Percentiles rank a stretch among this genome's conserved stretches.
phyloP scores from a whole-genome alignment of 2,329 filamentous ascomycete genomes.

The Xylaria sp. region DNA sequence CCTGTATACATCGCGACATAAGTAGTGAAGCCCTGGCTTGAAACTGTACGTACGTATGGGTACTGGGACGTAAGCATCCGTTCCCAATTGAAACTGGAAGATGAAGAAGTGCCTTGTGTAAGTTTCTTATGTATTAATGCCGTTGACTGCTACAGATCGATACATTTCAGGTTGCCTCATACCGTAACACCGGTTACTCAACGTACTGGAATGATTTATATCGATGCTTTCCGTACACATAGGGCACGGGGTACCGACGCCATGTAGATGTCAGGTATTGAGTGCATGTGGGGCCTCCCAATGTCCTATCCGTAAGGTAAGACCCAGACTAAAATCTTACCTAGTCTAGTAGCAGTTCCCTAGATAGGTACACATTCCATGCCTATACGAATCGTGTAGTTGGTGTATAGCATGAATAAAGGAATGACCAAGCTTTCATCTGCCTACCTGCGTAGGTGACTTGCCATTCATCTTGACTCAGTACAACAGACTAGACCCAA shows the following conservation, averaged over 20 bases:
- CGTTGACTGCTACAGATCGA: background rate
- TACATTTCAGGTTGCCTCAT: too few species aligned
- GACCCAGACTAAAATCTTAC: background rate
- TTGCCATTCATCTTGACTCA: constrained; percentile 23
- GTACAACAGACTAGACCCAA: constrained; percentile 12
- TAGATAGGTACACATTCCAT: background rate
- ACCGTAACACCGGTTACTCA: too few species aligned
- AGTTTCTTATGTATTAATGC: background rate
- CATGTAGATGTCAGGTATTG: background rate
- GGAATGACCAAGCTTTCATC: constrained; percentile 10
- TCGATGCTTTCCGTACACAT: background rate
- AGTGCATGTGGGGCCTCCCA: constrained; percentile 11
- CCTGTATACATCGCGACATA: background rate
- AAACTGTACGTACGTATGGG: background rate
- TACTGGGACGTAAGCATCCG: background rate
- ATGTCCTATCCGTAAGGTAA: constrained; percentile 10
- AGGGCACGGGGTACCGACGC: background rate
- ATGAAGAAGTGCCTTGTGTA: background rate
- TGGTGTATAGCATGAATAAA: constrained; percentile 6
- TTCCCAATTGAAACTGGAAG: background rate
- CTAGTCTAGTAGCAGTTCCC: background rate
- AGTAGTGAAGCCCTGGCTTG: too few species aligned
- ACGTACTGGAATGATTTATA: too few species aligned
- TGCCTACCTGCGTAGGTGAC: background rate
- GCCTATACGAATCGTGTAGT: constrained; percentile 1